Evolutionary conservation across 164 flowering plant species (phyloP), one percentile per base, ranked within the genome.

Genomic region (Aristolochia californica): DNA sequence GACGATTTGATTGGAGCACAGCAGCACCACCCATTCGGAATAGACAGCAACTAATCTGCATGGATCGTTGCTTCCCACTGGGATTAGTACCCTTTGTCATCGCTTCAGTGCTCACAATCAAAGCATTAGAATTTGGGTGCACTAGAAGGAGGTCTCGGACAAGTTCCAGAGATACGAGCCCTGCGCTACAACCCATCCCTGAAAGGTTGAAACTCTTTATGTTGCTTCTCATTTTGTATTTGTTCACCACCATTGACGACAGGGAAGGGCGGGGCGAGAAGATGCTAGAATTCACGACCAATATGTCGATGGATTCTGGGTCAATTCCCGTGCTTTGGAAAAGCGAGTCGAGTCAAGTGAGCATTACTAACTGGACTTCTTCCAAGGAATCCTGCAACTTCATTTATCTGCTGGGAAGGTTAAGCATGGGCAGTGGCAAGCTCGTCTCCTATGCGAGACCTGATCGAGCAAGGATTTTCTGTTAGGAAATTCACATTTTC

Each of bases 71-170:
- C 17, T 57, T 57, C 16, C 67, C 67, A 2, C 14, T 44, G 24
- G 57, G 57, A 49, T 50, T 49, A 43, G 43, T 57, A 88, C 94
- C 94, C 43, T 56, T 61, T 2, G 67, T 57, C 61, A 57, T 44
- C 57, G 27, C 57, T 48, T 64, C 67, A n/a, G 62, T 64, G 67
- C 67, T 57, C 25, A 64, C 47, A 7, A 64, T 62, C 24, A 64
- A 18, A 0, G 62, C 67, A 10, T 43, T n/a, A 4, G 56, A 24
- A 25, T 56, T 56, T 15, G 48, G 57, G 50, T 56, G 66, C 25
- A 64, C 67, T 45, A 64, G 68, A 13, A 69, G 58, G 7, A 69
- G 49, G 34, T 69, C 62, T 22, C 58, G 57, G 14, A 60, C 72
- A 0, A 63, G 60, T 20, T 60, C 64, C 13, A 68, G 17, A 2